These are phyloP conservation scores for Verticillium nubilum DNA, from an alignment of 2,329 filamentous ascomycete species.

Conservation along the genomic window DNA sequence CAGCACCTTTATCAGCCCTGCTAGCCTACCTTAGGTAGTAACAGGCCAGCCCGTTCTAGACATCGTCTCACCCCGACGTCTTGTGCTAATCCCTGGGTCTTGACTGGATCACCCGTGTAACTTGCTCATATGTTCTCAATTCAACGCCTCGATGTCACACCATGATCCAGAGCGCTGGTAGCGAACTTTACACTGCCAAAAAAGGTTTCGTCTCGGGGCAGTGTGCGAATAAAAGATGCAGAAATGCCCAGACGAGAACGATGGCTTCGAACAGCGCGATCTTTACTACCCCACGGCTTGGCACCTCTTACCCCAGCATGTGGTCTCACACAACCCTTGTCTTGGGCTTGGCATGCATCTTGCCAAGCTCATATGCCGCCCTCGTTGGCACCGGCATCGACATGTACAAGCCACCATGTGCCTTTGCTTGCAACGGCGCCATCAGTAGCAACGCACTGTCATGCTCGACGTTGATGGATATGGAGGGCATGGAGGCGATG, in stretches of 20 bases:
- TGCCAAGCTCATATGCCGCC: background rate
- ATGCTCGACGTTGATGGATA: background rate
- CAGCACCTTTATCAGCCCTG: background rate
- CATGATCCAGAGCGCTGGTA: background rate
- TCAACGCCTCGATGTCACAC: background rate
- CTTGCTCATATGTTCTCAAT: background rate
- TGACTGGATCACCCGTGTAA: background rate
- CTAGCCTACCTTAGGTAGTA: background rate
- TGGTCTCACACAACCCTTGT: background rate
- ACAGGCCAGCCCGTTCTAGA: background rate
- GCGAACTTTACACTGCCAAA: background rate
- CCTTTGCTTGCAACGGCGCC: background rate
- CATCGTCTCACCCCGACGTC: background rate
- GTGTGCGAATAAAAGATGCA: background rate
- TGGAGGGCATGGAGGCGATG: background rate
- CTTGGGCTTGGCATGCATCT: background rate
- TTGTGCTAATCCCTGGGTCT: background rate
- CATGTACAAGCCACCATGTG: background rate
- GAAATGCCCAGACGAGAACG: background rate
- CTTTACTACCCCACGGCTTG: background rate
- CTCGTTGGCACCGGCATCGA: background rate
- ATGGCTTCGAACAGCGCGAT: background rate
- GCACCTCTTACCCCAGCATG: background rate
- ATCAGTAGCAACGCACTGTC: background rate
- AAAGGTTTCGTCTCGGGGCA: background rate